Conservation (phyloP, 75 land plant genomes). For the Picea glauca region DNA sequence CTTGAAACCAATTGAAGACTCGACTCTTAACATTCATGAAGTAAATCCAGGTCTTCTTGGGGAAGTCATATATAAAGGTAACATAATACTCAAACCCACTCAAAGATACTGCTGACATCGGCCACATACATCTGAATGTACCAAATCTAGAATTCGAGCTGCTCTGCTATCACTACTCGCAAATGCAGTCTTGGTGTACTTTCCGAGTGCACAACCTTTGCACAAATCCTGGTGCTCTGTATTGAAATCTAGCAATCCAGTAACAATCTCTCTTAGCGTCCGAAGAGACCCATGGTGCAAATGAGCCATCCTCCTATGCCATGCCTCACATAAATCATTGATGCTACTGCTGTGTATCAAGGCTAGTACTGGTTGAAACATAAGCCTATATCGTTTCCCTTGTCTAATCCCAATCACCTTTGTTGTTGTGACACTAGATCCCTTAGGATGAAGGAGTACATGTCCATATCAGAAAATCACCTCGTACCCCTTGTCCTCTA, state of each 20-base stretch:
- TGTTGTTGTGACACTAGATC: background rate
- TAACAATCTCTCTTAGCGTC: background rate
- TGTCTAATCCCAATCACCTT: background rate
- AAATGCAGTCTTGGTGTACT: background rate
- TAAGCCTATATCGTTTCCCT: background rate
- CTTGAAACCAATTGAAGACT: too few species aligned
- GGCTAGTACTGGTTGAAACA: background rate
- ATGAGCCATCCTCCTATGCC: background rate
- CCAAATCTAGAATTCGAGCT: background rate
- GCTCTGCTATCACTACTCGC: background rate
- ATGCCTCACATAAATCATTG: background rate
- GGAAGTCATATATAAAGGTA: too few species aligned
- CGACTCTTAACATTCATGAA: too few species aligned
- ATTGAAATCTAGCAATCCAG: background rate
- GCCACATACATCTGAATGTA: background rate
- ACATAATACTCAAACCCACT: too few species aligned
- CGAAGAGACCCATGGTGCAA: background rate
- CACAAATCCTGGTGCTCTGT: background rate
- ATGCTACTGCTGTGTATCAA: background rate
- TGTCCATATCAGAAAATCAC: background rate
- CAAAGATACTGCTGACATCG: background rate
- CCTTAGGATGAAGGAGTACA: background rate
- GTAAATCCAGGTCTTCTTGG: too few species aligned
- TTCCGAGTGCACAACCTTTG: background rate
- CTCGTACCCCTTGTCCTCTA: background rate